A percentile compares a stretch with the other conserved stretches of the same genome.
Evolutionary conservation across 192 early-diverging fungal species (phyloP).

Genomic region (Rhizophlyctis rosea): DNA sequence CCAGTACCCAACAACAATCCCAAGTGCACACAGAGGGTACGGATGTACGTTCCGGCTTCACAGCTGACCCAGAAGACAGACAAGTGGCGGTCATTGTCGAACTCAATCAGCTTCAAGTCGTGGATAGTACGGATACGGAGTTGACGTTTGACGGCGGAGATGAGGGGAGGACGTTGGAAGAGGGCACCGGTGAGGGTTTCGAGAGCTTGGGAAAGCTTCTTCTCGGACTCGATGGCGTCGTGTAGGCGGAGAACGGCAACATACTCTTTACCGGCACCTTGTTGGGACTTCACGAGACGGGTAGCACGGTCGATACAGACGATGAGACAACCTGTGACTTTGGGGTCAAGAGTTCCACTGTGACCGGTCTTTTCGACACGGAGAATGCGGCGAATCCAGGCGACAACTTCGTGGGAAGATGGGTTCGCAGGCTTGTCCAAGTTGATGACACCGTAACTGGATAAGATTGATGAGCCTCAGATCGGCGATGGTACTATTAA

Average conservation of each 20-base stretch:
- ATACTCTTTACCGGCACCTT: conserved; percentile 99
- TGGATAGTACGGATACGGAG: conserved; percentile 98
- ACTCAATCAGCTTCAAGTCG: conserved; percentile 93
- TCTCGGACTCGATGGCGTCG: conserved; percentile 86
- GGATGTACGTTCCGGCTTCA: conserved; percentile 99
- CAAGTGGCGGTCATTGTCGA: conserved; percentile 94
- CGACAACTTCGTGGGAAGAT: conserved; percentile 99
- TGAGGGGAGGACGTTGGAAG: conserved; percentile 98
- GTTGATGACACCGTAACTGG: conserved; percentile 96
- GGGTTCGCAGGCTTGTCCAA: conserved; percentile 99
- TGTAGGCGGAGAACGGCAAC: conserved; percentile 94
- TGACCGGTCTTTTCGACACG: conserved; percentile 98
- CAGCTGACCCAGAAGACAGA: conserved; percentile 97
- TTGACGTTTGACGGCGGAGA: conserved; percentile 99
- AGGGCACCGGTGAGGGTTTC: conserved; percentile 97
- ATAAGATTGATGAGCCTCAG: background rate
- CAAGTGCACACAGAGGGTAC: conserved; percentile 98
- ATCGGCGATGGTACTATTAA: background rate
- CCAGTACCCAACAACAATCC: conserved; percentile 93
- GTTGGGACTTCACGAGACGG: conserved; percentile 98
- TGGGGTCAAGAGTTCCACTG: conserved; percentile 97
- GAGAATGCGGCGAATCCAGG: conserved; percentile 97
- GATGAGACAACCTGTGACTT: conserved; percentile 98
- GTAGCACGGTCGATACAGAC: conserved; percentile 99
- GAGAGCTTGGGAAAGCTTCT: conserved; percentile 78